These are phyloP conservation scores for Hura crepitans DNA, from an alignment of 441 rosid species.

Conservation along the genomic window DNA sequence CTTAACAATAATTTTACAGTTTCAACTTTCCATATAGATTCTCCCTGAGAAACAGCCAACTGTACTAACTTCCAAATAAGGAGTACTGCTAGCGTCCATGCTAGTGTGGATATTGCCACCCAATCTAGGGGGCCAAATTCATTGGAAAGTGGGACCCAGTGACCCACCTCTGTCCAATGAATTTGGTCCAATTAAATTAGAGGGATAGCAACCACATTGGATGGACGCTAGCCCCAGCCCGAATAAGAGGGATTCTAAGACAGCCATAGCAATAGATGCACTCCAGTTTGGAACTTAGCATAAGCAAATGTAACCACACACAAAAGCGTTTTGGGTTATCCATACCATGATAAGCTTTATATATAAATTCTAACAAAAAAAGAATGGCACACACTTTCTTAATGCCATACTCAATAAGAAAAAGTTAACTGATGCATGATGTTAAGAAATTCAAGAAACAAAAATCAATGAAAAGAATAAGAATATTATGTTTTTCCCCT, in stretches of 20 bases:
- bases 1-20: neutral
- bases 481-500: neutral
- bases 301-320: neutral
- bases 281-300: neutral
- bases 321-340: neutral
- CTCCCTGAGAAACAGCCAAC: neutral
- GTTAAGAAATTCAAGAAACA: neutral
- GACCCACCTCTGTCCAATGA: too few species aligned
- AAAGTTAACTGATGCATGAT: neutral
- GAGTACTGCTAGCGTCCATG: too few species aligned
- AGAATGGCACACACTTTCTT: neutral
- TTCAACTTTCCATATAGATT: neutral
- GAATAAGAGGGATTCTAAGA: neutral
- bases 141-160: too few species aligned
- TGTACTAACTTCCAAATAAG: neutral
- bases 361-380: constrained; percentile 7
- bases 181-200: too few species aligned
- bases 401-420: neutral
- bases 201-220: too few species aligned
- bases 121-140: too few species aligned
- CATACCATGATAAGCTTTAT: neutral
- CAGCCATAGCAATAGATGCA: neutral
- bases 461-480: too few species aligned
- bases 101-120: too few species aligned
- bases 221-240: too few species aligned